Conservation (phyloP, 2,329 filamentous ascomycete genomes). For the Chaetomium strumarium region DNA sequence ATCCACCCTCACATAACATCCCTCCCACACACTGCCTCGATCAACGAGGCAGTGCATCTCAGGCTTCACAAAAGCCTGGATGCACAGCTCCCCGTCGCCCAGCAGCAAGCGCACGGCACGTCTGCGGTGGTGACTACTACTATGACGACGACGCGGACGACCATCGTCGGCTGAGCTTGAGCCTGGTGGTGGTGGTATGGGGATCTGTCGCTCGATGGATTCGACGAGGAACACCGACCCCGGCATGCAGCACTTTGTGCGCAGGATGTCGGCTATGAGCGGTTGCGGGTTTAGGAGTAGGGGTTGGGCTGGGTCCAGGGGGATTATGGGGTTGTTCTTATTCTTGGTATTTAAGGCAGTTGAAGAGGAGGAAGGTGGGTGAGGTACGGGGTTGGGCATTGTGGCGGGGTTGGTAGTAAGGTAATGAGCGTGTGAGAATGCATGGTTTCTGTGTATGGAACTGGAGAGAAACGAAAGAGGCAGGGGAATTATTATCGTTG, state of each 20-base stretch:
- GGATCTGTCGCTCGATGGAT: constrained; percentile 17
- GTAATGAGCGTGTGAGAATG: no score
- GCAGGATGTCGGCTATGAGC: constrained; percentile 43
- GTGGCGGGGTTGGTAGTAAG: not conserved
- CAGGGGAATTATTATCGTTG: no score
- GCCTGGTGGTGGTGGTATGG: not conserved
- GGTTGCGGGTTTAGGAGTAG: constrained; percentile 32
- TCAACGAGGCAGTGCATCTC: constrained; percentile 46
- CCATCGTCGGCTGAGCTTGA: no score
- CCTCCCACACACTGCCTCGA: constrained; percentile 38
- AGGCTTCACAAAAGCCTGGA: constrained; percentile 46
- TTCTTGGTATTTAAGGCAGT: no score
- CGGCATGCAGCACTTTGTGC: constrained; percentile 42
- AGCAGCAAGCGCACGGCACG: constrained; percentile 44
- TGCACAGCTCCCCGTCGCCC: constrained; percentile 47
- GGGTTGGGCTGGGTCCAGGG: constrained; percentile 23
- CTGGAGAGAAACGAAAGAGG: no score
- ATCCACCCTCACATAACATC: constrained; percentile 45
- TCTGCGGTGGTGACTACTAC: not conserved
- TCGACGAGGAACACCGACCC: constrained; percentile 46
- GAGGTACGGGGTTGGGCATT: constrained; percentile 2
- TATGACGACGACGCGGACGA: not conserved
- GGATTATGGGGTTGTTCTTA: constrained; percentile 16
- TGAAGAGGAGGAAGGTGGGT: not conserved
- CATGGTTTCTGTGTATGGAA: not conserved